Percentiles rank a stretch among this genome's conserved stretches.
Evolutionary conservation across 106 monocot species (phyloP).

Genomic region (Phalaenopsis equestris): DNA sequence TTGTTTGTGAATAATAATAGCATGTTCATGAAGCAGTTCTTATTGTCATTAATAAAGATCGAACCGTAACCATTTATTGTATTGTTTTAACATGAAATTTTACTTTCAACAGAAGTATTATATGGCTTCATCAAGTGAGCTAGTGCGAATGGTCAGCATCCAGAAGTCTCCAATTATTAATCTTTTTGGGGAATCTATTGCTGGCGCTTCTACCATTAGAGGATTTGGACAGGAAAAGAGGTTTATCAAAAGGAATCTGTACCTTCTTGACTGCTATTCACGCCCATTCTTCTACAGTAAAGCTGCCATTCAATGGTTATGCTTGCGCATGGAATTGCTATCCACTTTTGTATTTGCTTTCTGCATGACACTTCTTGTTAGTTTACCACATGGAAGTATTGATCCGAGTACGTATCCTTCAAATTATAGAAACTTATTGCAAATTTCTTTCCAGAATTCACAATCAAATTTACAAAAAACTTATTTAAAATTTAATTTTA

Average conservation of each 20-base stretch:
- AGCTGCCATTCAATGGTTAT: slow-evolving; percentile 97
- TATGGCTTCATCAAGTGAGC: slow-evolving; percentile 96
- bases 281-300: slow-evolving; percentile 86
- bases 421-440: neutral
- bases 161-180: slow-evolving; percentile 94
- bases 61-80: neutral
- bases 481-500: neutral
- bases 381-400: slow-evolving; percentile 89
- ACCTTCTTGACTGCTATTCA: slow-evolving; percentile 91
- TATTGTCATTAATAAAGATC: neutral
- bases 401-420: slow-evolving; percentile 77
- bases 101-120: slow-evolving; percentile 77
- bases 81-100: neutral
- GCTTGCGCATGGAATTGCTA: slow-evolving; percentile 94
- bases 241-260: slow-evolving; percentile 91
- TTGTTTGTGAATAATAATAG: neutral
- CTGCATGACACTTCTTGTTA: slow-evolving; percentile 93
- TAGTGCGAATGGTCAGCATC: slow-evolving; percentile 87
- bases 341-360: slow-evolving; percentile 96
- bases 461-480: neutral
- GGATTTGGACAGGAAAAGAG: slow-evolving; percentile 97
- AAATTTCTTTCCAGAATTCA: neutral
- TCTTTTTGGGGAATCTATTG: slow-evolving; percentile 94
- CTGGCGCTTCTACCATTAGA: slow-evolving; percentile 94
- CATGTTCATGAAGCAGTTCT: neutral